Conservation (phyloP, 352 stramenopile genomes). For the Phytophthora uliginosa region DNA sequence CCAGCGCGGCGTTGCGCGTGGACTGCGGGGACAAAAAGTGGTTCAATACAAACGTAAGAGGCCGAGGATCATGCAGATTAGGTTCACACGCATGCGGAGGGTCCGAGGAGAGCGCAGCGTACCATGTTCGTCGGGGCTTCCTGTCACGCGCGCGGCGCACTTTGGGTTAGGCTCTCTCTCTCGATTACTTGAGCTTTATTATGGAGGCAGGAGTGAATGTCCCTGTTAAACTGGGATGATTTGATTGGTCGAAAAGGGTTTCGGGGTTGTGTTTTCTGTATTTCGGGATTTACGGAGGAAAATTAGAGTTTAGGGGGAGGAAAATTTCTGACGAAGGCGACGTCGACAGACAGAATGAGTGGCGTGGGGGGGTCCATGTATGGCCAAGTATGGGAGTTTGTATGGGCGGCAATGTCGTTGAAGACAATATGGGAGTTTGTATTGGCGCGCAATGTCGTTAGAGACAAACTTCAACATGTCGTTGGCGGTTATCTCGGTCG, state of each 20-base stretch:
- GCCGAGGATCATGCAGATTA: background rate
- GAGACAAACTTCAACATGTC: conserved; percentile 35
- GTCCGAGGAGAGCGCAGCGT: background rate
- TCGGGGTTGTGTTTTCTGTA: conserved; percentile 3
- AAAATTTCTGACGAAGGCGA: conserved; percentile 31
- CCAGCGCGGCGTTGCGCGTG: conserved; percentile 5
- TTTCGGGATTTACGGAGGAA: conserved; percentile 11
- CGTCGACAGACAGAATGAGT: conserved; percentile 39
- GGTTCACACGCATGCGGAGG: background rate
- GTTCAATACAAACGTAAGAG: background rate
- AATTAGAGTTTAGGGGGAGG: conserved; percentile 13
- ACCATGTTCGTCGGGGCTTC: conserved; percentile 30
- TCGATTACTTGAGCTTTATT: background rate
- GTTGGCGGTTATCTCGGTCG: conserved; percentile 3
- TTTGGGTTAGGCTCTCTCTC: background rate
- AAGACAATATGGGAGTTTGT: conserved; percentile 27
- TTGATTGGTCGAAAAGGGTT: conserved; percentile 30
- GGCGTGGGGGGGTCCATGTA: conserved; percentile 20
- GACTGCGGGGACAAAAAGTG: conserved; percentile 14
- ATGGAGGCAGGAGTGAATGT: conserved; percentile 26
- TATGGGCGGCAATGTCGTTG: conserved; percentile 25
- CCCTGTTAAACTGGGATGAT: background rate
- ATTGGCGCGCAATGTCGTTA: conserved; percentile 18
- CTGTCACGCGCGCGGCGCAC: conserved; percentile 1
- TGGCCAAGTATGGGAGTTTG: conserved; percentile 33